Percentiles rank a stretch among this genome's conserved stretches.
Evolutionary conservation across 2,329 filamentous ascomycete species (phyloP).

Genomic region (Hortaea werneckii): DNA sequence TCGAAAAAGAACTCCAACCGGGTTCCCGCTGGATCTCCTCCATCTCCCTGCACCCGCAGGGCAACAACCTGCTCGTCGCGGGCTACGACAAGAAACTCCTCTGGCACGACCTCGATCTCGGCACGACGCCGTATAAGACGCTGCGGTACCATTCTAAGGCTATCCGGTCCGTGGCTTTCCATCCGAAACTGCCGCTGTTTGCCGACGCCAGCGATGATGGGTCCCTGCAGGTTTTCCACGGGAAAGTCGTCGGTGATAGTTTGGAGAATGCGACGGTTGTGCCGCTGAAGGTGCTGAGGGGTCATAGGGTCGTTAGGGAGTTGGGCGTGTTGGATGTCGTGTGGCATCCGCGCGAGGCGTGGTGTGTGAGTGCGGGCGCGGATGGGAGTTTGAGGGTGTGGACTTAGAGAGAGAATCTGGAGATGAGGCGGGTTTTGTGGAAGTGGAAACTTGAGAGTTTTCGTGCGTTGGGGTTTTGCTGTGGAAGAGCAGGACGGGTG

Average conservation of each 20-base stretch:
- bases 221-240: constrained; percentile 90
- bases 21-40: constrained; percentile 91
- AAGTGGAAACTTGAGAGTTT: no score
- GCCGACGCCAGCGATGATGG: constrained; percentile 94
- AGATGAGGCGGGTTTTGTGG: no score
- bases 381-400: constrained; percentile 89
- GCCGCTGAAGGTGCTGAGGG: constrained; percentile 84
- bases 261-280: constrained; percentile 97
- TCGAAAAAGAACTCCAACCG: constrained; percentile 86
- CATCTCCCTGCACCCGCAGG: constrained; percentile 85
- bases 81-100: constrained; percentile 89
- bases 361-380: constrained; percentile 87
- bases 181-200: constrained; percentile 70
- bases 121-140: constrained; percentile 85
- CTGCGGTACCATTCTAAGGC: constrained; percentile 90
- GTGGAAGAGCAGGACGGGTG: no score
- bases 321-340: constrained; percentile 88
- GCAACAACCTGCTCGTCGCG: constrained; percentile 87
- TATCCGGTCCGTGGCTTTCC: constrained; percentile 80
- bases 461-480: no score
- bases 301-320: constrained; percentile 76
- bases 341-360: constrained; percentile 91
- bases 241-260: constrained; percentile 85
- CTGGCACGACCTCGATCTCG: constrained; percentile 95
- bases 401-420: constrained; percentile 35